These are phyloP conservation scores for Fusarium poae DNA, from an alignment of 2,329 filamentous ascomycete genomes.

Conservation along the genomic window DNA sequence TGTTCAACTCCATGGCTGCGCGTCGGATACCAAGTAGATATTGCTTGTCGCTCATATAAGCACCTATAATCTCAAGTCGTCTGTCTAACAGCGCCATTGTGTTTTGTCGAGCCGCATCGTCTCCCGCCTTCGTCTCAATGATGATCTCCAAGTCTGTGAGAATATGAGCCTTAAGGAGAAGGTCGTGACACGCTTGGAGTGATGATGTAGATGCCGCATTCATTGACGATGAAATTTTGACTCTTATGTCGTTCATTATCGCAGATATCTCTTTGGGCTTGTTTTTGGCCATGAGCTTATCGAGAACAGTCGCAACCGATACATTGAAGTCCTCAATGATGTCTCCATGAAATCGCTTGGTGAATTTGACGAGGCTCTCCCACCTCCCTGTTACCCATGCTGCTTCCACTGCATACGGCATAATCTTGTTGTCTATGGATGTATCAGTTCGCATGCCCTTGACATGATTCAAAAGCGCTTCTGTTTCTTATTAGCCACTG, in stretches of 20 bases:
- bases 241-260: conserved; percentile 74
- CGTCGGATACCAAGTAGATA: conserved; percentile 88
- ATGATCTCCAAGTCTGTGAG: conserved; percentile 89
- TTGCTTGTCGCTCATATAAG: conserved; percentile 92
- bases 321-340: conserved; percentile 79
- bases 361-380: conserved; percentile 78
- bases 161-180: conserved; percentile 87
- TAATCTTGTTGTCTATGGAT: conserved; percentile 70
- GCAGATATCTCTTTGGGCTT: conserved; percentile 66
- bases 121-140: conserved; percentile 61
- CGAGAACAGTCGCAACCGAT: conserved; percentile 73
- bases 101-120: conserved; percentile 55
- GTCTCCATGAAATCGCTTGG: conserved; percentile 66
- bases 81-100: conserved; percentile 67
- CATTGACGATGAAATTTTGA: conserved; percentile 78
- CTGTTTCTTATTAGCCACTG: conserved; percentile 59
- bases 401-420: conserved; percentile 90
- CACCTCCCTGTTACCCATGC: conserved; percentile 91
- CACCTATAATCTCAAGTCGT: conserved; percentile 89
- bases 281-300: conserved; percentile 68
- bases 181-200: conserved; percentile 84
- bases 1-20: conserved; percentile 85
- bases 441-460: conserved; percentile 75
- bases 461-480: conserved; percentile 87
- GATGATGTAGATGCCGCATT: conserved; percentile 83